Evolutionary conservation across 345 rosid species (phyloP).

Genomic region (Acer negundo): DNA sequence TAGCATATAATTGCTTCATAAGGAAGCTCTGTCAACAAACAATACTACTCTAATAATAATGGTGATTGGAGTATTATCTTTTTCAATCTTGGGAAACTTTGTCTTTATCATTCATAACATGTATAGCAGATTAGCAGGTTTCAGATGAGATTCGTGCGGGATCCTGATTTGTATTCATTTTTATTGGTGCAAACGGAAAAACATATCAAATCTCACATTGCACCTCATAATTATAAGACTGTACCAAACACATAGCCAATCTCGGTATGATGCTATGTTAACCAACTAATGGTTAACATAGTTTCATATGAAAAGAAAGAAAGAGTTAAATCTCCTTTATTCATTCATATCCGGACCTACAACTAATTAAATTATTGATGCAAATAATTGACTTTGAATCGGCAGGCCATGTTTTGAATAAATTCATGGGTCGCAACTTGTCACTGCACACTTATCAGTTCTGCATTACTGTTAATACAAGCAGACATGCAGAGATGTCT

Average conservation of each 20-base stretch:
- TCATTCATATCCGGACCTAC: conserved; percentile 23
- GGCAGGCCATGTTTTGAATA: conserved; percentile 1
- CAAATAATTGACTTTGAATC: conserved; percentile 22
- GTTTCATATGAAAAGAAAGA: not conserved
- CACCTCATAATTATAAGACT: no score
- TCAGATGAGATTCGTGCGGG: no score
- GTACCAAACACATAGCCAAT: no score
- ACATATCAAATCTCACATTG: no score
- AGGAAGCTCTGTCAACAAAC: conserved; percentile 17
- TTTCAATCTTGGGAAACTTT: not conserved
- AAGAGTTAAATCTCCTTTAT: not conserved
- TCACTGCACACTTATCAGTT: not conserved
- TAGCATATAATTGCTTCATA: conserved; percentile 32
- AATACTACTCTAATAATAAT: conserved; percentile 5
- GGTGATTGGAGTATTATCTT: not conserved
- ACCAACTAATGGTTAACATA: no score
- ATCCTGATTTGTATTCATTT: not conserved
- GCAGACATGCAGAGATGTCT: not conserved
- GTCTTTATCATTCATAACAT: no score
- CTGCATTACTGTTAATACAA: conserved; percentile 13
- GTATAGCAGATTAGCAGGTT: no score
- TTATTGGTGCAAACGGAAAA: no score
- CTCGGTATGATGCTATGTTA: no score
- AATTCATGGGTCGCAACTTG: not conserved
- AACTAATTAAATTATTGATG: conserved; percentile 20